These are phyloP conservation scores for Tuber indicum DNA, from an alignment of 495 filamentous ascomycete genomes.

Conservation along the genomic window DNA sequence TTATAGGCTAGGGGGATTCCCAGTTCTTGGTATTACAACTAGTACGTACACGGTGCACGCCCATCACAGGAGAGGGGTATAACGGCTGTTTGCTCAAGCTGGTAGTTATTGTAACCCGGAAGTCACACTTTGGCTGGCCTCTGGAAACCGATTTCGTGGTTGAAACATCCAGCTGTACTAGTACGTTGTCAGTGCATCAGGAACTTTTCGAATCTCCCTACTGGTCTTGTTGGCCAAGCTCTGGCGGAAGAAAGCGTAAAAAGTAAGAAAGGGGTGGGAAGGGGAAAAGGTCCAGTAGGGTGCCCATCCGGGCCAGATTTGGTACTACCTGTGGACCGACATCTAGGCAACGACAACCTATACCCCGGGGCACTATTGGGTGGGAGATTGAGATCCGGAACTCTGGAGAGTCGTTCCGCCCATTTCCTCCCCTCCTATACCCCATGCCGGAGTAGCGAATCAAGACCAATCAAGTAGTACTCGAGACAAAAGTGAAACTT, in stretches of 20 bases:
- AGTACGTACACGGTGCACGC: too few species aligned
- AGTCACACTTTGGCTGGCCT: too few species aligned
- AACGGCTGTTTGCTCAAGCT: too few species aligned
- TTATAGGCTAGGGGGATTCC: background rate
- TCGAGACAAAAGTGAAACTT: conserved; percentile 4
- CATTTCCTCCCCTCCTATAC: background rate
- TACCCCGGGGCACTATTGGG: conserved; percentile 11
- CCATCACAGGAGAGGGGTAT: too few species aligned
- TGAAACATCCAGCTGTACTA: too few species aligned
- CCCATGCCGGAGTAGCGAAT: background rate
- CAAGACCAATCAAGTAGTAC: conserved; percentile 7
- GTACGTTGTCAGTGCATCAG: too few species aligned
- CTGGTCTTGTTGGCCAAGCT: background rate
- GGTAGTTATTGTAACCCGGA: too few species aligned
- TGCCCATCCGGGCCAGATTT: conserved; percentile 1
- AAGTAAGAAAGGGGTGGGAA: background rate
- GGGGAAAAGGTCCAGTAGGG: background rate
- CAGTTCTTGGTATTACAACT: too few species aligned
- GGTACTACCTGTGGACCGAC: conserved; percentile 17
- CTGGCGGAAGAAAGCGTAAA: background rate
- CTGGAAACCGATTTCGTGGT: too few species aligned
- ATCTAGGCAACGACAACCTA: conserved; percentile 14
- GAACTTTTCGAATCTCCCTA: too few species aligned
- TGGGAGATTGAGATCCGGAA: conserved; percentile 7
- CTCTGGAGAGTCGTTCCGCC: conserved; percentile 24